Conservation (phyloP, 306 rosid species). For the Cucurbita maxima region DNA sequence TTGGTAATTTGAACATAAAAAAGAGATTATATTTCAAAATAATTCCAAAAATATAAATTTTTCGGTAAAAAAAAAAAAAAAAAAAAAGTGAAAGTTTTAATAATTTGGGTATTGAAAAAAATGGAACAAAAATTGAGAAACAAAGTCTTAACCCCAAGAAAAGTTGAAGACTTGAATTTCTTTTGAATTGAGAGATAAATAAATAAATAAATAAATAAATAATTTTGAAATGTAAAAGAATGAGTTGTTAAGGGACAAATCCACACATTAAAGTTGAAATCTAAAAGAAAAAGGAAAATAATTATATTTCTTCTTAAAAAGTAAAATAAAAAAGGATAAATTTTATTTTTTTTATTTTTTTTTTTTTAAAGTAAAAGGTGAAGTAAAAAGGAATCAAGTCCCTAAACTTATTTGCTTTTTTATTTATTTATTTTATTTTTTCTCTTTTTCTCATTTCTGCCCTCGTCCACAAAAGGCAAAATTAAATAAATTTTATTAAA, state of each 20-base stretch:
- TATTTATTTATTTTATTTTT: neutral
- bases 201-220: too few relatives aligned
- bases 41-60: neutral
- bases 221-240: neutral
- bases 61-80: neutral
- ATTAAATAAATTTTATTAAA: too few relatives aligned
- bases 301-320: neutral
- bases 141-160: neutral
- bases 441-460: constrained; percentile 14
- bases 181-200: neutral
- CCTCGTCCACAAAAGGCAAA: neutral
- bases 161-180: neutral
- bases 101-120: neutral
- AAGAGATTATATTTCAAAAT: neutral
- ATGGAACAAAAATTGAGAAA: neutral
- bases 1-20: too few relatives aligned
- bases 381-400: constrained; percentile 22
- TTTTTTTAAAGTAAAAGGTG: neutral
- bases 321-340: neutral
- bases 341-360: too few relatives aligned
- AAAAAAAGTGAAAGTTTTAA: neutral
- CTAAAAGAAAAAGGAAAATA: neutral
- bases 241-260: constrained; percentile 10
- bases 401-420: constrained; percentile 3
- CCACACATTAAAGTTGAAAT: neutral